A percentile compares a stretch with the other conserved stretches of the same genome.
phyloP scores from a whole-genome alignment of 352 stramenopile species.

The Globisporangium spiculum region DNA sequence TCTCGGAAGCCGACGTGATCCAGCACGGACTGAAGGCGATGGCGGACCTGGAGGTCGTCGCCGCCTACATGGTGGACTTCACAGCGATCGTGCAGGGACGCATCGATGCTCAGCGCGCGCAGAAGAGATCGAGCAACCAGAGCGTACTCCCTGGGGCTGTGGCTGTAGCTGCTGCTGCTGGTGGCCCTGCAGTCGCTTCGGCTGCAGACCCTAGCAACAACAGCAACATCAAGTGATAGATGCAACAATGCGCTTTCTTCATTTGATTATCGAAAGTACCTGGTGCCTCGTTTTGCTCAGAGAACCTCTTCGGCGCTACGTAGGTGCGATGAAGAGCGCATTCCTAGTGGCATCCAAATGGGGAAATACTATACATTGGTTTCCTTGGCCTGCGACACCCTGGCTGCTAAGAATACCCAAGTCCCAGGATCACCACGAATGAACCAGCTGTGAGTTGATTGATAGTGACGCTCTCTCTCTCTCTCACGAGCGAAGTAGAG shows the following conservation, averaged over 20 bases:
- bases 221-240: not conserved
- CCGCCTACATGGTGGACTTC: constrained; percentile 93
- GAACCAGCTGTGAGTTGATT: too few species aligned
- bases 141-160: constrained; percentile 22
- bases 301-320: not conserved
- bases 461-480: too few species aligned
- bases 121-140: constrained; percentile 47
- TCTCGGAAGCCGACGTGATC: constrained; percentile 82
- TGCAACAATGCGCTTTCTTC: not conserved
- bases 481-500: too few species aligned
- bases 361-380: too few species aligned
- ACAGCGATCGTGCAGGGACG: constrained; percentile 73
- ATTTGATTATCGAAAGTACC: not conserved
- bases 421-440: too few species aligned
- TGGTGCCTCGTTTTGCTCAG: not conserved
- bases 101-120: constrained; percentile 64
- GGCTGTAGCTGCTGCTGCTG: constrained; percentile 9
- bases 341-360: too few species aligned
- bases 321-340: too few species aligned
- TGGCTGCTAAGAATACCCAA: too few species aligned
- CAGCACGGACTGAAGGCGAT: constrained; percentile 85
- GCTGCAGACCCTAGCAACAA: not conserved
- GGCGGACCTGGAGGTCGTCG: constrained; percentile 90
- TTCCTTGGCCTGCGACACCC: too few species aligned
- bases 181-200: not conserved